Evolutionary conservation across 495 filamentous ascomycete genomes (phyloP).

Genomic region (Hypoxylon subgilvum): DNA sequence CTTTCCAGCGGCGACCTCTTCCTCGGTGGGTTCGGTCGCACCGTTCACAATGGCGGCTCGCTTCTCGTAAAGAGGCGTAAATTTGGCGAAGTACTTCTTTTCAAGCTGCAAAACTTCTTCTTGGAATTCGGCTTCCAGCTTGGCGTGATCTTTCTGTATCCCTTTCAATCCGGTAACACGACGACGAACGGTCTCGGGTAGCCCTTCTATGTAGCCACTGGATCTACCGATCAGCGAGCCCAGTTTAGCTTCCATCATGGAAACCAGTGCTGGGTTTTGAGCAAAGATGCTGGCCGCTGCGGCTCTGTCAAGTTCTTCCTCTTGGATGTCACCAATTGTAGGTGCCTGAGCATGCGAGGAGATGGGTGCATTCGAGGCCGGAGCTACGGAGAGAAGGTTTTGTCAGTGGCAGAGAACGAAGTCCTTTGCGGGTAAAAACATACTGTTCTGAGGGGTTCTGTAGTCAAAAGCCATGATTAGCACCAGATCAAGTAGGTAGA

Average conservation of each 20-base stretch:
- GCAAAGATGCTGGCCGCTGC: slow-evolving; percentile 90
- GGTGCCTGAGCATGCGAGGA: slow-evolving; percentile 86
- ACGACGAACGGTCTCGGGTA: slow-evolving; percentile 84
- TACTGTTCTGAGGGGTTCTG: slow-evolving; percentile 96
- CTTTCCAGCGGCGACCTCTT: slow-evolving; percentile 85
- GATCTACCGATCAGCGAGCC: slow-evolving; percentile 91
- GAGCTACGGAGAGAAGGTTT: too few relatives aligned
- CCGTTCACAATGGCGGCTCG: slow-evolving; percentile 94
- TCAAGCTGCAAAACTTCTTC: slow-evolving; percentile 96
- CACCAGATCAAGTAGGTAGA: too few relatives aligned
- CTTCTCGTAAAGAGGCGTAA: slow-evolving; percentile 95
- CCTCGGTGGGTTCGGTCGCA: slow-evolving; percentile 78
- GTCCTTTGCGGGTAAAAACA: too few relatives aligned
- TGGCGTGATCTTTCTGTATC: slow-evolving; percentile 97
- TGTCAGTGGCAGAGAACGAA: too few relatives aligned
- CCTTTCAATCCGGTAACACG: slow-evolving; percentile 95
- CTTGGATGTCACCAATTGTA: slow-evolving; percentile 23
- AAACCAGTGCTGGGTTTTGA: slow-evolving; percentile 87
- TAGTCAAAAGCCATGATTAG: slow-evolving; percentile 33
- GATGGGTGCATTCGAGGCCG: slow-evolving; percentile 92
- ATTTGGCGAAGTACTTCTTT: slow-evolving; percentile 99
- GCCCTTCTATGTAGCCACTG: slow-evolving; percentile 96
- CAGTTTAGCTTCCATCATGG: slow-evolving; percentile 96
- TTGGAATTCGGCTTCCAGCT: slow-evolving; percentile 97
- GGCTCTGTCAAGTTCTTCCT: slow-evolving; percentile 88